phyloP scores from a whole-genome alignment of 257 asterid genomes.

The Gynochthodes officinalis region DNA sequence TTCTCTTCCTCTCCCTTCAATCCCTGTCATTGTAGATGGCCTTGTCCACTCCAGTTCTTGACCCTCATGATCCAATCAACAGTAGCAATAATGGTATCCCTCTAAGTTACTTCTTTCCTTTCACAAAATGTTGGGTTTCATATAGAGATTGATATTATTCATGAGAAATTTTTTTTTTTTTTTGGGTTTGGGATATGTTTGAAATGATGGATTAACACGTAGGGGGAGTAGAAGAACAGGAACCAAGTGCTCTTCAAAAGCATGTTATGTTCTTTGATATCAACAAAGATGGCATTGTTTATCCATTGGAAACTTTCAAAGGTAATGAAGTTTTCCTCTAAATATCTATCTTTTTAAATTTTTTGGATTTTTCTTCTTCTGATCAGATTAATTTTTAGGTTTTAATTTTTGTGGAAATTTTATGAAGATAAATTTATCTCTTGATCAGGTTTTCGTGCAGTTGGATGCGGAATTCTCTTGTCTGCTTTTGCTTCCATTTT shows the following conservation, averaged over 20 bases:
- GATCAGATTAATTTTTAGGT: no score
- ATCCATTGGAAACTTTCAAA: conserved; percentile 73
- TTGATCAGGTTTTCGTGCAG: conserved; percentile 68
- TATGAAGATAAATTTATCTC: no score
- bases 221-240: conserved; percentile 15
- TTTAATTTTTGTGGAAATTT: no score
- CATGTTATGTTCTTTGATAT: conserved; percentile 82
- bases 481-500: conserved; percentile 59
- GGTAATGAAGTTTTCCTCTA: conserved; percentile 27
- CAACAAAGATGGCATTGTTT: conserved; percentile 63
- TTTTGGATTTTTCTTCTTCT: background rate
- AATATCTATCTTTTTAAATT: background rate
- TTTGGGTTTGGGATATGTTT: no score
- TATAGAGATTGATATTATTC: no score
- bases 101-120: no score
- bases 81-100: background rate
- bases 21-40: no score
- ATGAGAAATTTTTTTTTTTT: no score
- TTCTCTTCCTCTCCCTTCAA: background rate
- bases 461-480: conserved; percentile 56
- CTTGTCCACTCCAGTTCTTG: background rate
- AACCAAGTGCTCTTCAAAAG: conserved; percentile 49
- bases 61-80: background rate
- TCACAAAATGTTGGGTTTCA: no score
- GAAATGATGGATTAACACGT: background rate